Evolutionary conservation across 148 eudicot species (phyloP), one percentile per base, ranked within the genome.

Genomic region (Rheum nobile): DNA sequence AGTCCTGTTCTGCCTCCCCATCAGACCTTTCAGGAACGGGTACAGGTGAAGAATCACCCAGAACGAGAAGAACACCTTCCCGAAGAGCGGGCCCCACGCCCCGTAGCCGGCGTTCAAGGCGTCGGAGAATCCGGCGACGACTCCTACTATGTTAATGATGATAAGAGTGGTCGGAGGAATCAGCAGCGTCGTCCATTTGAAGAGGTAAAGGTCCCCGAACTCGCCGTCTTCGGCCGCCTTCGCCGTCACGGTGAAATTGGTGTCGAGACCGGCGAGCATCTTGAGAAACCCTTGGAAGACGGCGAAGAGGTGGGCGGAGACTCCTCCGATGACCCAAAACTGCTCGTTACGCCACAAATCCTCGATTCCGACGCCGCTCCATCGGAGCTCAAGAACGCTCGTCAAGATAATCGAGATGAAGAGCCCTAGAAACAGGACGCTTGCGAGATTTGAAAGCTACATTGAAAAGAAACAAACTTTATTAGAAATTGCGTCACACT

Each of bases 301-400:
- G 0, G 97, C 99, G 57, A 96, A 96, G 46, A 96, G 81, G 52
- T 96, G 99, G 76, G 97, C 96, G 0, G 99, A 96, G 67, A 92
- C 97, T 21, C 99, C 97, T 31, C 99, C 97, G 8, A 96, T 96
- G 16, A 96, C 99, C 99, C 99, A 96, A 41, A 92, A 96, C 75
- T 96, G 99, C 91, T 96, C 97, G 78, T 92, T 96, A 10, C 97
- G 85, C 99, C 99, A 92, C 71, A 75, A 80, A 70, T 88, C 99
- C 47, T 96, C 96, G 10, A 96, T 88, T 86, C 95, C 84, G 7
- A 96, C 89, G 24, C 99, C 91, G 52, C 99, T 96, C 99, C 99
- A 96, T 55, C 94, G 76, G 34, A 96, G 84, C 81, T 96, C 99
- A 1, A 96, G 89, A 26, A 92, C 87, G 76, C 92, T 86, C 26